These are phyloP conservation scores for Gryganskiella cystojenkinii DNA, from an alignment of 192 early-diverging fungal species.

Conservation along the genomic window DNA sequence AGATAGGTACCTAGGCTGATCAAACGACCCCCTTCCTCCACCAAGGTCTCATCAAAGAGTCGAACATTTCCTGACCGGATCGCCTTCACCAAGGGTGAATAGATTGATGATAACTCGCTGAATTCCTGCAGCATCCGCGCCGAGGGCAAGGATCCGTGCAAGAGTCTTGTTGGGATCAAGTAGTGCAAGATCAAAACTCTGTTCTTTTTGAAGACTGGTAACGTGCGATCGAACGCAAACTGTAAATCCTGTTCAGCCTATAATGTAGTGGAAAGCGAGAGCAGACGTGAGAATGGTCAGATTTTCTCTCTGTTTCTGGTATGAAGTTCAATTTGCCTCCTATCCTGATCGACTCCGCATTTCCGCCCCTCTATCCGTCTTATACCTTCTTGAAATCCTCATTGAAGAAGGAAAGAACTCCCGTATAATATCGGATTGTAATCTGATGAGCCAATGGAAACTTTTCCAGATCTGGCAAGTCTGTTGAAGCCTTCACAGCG, in stretches of 20 bases:
- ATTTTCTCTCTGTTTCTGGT: neutral
- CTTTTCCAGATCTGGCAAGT: constrained; percentile 77
- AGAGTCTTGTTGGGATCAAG: constrained; percentile 81
- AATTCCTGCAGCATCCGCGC: constrained; percentile 68
- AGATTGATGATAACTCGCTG: constrained; percentile 68
- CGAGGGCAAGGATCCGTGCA: constrained; percentile 77
- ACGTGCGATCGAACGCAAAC: constrained; percentile 56
- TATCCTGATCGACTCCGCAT: neutral
- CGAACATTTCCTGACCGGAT: constrained; percentile 79
- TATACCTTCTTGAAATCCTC: constrained; percentile 79
- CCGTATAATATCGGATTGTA: constrained; percentile 88
- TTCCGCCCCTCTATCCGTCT: neutral
- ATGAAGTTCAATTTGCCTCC: neutral
- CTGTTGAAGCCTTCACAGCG: constrained; percentile 73
- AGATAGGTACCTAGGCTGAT: constrained; percentile 79
- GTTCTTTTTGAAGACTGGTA: constrained; percentile 17
- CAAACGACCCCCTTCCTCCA: constrained; percentile 64
- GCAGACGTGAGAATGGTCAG: neutral
- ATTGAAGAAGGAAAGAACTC: constrained; percentile 86
- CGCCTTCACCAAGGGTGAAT: constrained; percentile 71
- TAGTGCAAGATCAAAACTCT: constrained; percentile 82
- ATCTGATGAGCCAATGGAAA: constrained; percentile 91
- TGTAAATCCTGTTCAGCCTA: constrained; percentile 44
- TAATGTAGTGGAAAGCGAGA: neutral
- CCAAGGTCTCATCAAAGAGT: constrained; percentile 76